Conservation (phyloP, 257 asterid genomes). For the Ligustrum vulgare region DNA sequence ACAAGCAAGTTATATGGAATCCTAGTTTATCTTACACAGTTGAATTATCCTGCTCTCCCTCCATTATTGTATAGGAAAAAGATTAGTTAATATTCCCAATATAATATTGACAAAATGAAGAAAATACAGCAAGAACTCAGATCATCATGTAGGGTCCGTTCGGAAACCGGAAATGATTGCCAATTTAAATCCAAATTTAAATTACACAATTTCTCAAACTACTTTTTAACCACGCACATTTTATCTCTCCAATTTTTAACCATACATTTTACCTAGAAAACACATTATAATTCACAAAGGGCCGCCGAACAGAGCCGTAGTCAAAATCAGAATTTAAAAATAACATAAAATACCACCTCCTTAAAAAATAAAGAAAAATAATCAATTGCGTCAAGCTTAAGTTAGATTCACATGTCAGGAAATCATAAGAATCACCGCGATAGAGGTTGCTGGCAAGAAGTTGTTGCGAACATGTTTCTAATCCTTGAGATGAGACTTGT, state of each 20-base stretch:
- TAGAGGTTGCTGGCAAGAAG: conserved; percentile 2
- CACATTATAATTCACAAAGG: too few relatives aligned
- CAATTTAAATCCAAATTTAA: too few relatives aligned
- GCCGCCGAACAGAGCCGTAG: too few relatives aligned
- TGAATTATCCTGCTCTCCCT: not conserved
- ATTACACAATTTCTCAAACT: too few relatives aligned
- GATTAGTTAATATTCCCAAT: not conserved
- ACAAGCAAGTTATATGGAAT: not conserved
- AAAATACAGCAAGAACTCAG: not conserved
- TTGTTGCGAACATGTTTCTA: conserved; percentile 25
- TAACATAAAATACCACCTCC: not conserved
- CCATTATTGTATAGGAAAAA: not conserved
- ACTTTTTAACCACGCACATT: too few relatives aligned
- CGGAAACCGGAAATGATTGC: too few relatives aligned
- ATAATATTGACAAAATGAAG: not conserved
- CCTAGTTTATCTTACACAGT: not conserved
- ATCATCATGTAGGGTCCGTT: too few relatives aligned
- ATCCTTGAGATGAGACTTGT: conserved; percentile 28
- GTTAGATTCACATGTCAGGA: conserved; percentile 28
- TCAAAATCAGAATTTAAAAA: not conserved
- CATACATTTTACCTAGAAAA: too few relatives aligned
- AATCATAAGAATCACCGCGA: conserved; percentile 21
- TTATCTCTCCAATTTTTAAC: too few relatives aligned
- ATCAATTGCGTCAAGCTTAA: conserved; percentile 8
- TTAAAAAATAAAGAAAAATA: not conserved